phyloP scores from a whole-genome alignment of 1,139 yeast genomes.

The Meyerozyma smithsonii region DNA sequence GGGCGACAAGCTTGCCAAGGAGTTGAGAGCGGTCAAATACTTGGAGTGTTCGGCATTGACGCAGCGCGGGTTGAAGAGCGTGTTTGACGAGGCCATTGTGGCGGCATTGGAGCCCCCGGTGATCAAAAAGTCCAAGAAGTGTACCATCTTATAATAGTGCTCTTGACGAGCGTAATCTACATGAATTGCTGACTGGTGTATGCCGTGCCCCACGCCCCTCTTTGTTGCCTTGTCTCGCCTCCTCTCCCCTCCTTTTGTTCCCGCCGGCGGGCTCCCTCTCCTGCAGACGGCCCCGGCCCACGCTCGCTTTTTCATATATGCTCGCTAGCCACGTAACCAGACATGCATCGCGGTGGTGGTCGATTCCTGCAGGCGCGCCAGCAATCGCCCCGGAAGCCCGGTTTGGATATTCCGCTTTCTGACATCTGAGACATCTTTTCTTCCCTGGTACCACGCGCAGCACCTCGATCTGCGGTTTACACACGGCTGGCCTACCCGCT shows the following conservation, averaged over 20 bases:
- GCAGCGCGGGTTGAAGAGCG: slow-evolving; percentile 92
- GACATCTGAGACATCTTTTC: not conserved
- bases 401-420: not conserved
- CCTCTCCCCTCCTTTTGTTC: too few relatives aligned
- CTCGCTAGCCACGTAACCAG: too few relatives aligned
- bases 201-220: too few relatives aligned
- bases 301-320: too few relatives aligned
- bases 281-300: too few relatives aligned
- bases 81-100: slow-evolving; percentile 95
- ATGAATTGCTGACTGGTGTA: too few relatives aligned
- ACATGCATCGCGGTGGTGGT: too few relatives aligned
- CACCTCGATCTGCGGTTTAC: too few relatives aligned
- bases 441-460: not conserved
- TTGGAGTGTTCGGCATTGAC: slow-evolving; percentile 98
- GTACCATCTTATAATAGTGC: slow-evolving; percentile 59
- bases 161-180: slow-evolving; percentile 3
- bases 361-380: too few relatives aligned
- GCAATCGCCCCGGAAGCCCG: too few relatives aligned
- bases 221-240: too few relatives aligned
- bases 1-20: slow-evolving; percentile 92
- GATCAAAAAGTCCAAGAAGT: slow-evolving; percentile 75
- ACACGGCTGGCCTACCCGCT: not conserved
- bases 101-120: slow-evolving; percentile 93
- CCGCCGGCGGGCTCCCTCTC: too few relatives aligned
- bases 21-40: slow-evolving; percentile 89